Percentiles rank a stretch among this genome's conserved stretches.
phyloP scores from a whole-genome alignment of 2,329 filamentous ascomycete species.

The Sarocladium brachiariae region DNA sequence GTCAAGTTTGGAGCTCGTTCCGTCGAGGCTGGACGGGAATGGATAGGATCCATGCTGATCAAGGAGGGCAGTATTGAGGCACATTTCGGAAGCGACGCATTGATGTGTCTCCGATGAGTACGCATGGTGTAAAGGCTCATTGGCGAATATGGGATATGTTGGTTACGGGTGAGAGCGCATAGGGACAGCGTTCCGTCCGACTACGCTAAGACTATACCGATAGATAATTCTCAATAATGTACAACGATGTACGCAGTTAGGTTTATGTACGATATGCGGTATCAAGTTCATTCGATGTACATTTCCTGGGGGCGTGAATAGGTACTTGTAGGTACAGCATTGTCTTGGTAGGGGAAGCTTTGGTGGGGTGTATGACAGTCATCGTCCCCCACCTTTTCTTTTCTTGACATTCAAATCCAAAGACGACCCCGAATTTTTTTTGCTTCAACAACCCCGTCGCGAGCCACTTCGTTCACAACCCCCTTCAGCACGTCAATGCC shows the following conservation, averaged over 20 bases:
- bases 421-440: constrained; percentile 1
- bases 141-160: no score
- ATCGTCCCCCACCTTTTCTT: constrained; percentile 9
- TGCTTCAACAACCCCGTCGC: not conserved
- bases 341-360: not conserved
- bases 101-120: constrained; percentile 71
- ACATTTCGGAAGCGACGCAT: constrained; percentile 72
- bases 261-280: no score
- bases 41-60: constrained; percentile 69
- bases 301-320: no score
- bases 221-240: no score
- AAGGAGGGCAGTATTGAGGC: constrained; percentile 65
- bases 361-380: constrained; percentile 6
- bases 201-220: no score
- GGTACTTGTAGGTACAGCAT: no score
- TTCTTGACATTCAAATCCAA: not conserved
- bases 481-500: not conserved
- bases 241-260: no score
- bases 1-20: constrained; percentile 84
- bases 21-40: constrained; percentile 73
- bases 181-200: no score
- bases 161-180: no score
- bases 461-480: not conserved
- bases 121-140: no score
- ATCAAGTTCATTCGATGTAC: no score